Evolutionary conservation across 2,329 filamentous ascomycete genomes (phyloP), one percentile per base, ranked within the genome.

Genomic region (Pseudocercospora ulei): DNA sequence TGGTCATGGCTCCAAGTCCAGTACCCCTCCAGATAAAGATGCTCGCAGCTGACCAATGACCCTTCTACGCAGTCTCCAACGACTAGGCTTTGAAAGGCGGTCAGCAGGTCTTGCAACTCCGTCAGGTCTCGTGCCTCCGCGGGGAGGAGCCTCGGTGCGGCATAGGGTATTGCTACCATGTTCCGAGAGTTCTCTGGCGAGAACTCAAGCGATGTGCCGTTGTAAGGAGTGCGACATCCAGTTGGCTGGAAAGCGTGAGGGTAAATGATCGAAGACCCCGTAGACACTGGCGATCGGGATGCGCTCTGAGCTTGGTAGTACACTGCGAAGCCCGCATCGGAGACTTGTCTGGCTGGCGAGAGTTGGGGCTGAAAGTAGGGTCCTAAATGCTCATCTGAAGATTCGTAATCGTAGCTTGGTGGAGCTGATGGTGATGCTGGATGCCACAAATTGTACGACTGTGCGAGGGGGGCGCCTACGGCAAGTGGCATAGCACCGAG

Each of bases 1-100:
- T 58, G 47, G 47, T 65, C 62, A 55, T 68, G 64, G 50, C 66
- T 61, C 48, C 57, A 55, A 46, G 56, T 60, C 65, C 65, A 68
- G 56, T 62, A 69, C 50, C 61, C 59, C 42, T 62, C 56, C 46
- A 68, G 56, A 57, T 63, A 65, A 45, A 62, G 56, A 39, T 62
- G 52, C 9, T 20, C 23, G 25, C 31, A n/a, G 36, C 29, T 24
- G 19, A 9, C 24, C 8, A 11, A 11, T 11, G 22, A 22, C 4
- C 30, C 22, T 16, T 23, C 16, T 20, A 23, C 19, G 7, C 16
- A 36, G 19, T 39, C 36, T 7, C 42, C 35, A 20, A 36, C 11
- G n/a, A 24, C 34, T 3, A 30, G 26, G 17, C 11, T 27, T 11
- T 35, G 24, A 12, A 34, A 23, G 28, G 28, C 24, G 29, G 11